Evolutionary conservation across 2,329 filamentous ascomycete species (phyloP), one percentile per base, ranked within the genome.

Genomic region (Cercospora janseana): DNA sequence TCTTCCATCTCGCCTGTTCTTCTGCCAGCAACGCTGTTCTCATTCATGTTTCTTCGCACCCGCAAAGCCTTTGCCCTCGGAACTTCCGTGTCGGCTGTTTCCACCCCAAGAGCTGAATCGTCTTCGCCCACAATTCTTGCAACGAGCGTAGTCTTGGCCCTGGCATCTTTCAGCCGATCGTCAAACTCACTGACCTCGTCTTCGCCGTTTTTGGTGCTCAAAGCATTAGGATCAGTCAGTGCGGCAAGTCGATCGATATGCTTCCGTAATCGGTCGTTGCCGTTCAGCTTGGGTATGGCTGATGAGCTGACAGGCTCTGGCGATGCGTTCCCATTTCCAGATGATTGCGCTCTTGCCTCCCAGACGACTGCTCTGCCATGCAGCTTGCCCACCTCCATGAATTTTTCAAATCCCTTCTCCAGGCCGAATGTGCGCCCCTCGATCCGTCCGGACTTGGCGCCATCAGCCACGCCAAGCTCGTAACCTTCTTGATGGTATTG

Each of bases 371-470:
- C 83, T 63, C 83, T 85, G 35, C 89, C 88, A 61, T 92, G 85
- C 24, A 97, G 71, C 51, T 79, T 78, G 2, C 92, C 92, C 68
- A 89, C 80, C 55, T 89, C 85, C 32, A 87, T 66, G 64, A 94
- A 96, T 71, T 95, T 97, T 62, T 95, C 88, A 62, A 93, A 97
- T 0, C 91, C 92, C 58, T 91, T 93, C 67, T 94, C 87, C 32
- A 97, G 81, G 0, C 92, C 93, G 66, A 97, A 89, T 15, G 89
- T 81, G 44, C 90, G 87, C 54, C 93, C 93, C 76, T 98, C 93
- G 57, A 88, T 82, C 51, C 85, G 83, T 29, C 93, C 93, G 24
- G 88, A 85, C 52, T 79, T 78, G 31, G 81, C 75, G 52, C 93
- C 93, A 70, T 95, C 92, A 31, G 77, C 72, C 40, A 82, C 69